Evolutionary conservation across 148 eudicot genomes (phyloP), one percentile per base, ranked within the genome.

Genomic region (Chenopodium formosanum): DNA sequence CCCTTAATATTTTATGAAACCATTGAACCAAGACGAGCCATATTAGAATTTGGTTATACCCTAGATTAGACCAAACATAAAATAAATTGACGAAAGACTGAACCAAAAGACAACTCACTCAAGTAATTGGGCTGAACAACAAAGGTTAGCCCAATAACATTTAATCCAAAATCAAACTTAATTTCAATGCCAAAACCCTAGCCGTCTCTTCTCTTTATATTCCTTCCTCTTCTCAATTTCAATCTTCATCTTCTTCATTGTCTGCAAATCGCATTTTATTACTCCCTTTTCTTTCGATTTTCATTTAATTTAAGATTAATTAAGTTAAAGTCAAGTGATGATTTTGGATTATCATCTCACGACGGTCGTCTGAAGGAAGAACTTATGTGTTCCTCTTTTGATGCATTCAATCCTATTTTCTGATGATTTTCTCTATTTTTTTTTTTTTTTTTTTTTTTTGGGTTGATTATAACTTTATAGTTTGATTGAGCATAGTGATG

Each of bases 361-460:
- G 84, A 82, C 84, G 84, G 81, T 82, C 84, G 84, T 82, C 84
- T 82, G 84, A 82, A 7, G 77, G 64, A 23, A 63, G 64, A 23
- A 63, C 31, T 37, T 9, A 9, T 19, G 14, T 11, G 73, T 75
- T 77, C 70, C 65, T 17, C 16, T 76, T 66, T 73, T 82, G 80
- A 77, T 77, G 80, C 5, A 66, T 66, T 8, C 14, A 14, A 29
- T 75, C 74, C 80, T 16, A 12, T 7, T 58, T 46, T 77, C 84
- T 82, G 84, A 82, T 82, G 84, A 29, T 70, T 60, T 77, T 31
- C n/a, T n/a, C n/a, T n/a, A n/a, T n/a, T n/a, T 31, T 1, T 31
- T 31, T 31, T 31, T 2, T 34, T 34, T 34, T 2, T 34, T 31
- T 1, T 31, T 34, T 34, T 34, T 34, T 34, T 34, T 34, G 37